Evolutionary conservation across 768 basidiomycete species (phyloP).

Genomic region (Russula ochroleuca): DNA sequence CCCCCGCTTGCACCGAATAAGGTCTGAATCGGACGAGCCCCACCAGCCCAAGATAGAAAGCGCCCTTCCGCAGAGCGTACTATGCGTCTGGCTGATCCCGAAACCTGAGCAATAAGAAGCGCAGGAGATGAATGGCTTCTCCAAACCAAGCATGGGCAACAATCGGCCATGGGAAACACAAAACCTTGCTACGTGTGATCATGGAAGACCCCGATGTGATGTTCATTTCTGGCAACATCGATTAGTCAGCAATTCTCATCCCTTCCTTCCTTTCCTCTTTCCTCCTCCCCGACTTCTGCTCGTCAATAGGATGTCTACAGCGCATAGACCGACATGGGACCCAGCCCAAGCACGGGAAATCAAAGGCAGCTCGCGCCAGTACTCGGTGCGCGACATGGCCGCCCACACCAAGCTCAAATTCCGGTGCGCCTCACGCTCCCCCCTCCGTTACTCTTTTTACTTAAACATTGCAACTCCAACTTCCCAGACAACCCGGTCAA

Average conservation of each 20-base stretch:
- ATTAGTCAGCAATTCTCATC: constrained; percentile 11
- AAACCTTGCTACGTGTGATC: too few species aligned
- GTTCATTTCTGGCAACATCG: neutral
- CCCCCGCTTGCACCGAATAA: neutral
- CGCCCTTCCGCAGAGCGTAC: too few species aligned
- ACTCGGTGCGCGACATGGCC: constrained; percentile 90
- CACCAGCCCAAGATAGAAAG: neutral
- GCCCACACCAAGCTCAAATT: constrained; percentile 98
- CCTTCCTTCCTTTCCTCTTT: neutral
- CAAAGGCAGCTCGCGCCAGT: constrained; percentile 88
- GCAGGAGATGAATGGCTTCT: too few species aligned
- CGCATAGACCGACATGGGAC: constrained; percentile 95
- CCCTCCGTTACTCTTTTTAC: neutral
- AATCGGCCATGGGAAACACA: neutral
- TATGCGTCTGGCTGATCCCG: too few species aligned
- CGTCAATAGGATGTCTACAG: constrained; percentile 55
- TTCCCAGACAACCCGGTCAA: constrained; percentile 83
- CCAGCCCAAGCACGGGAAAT: constrained; percentile 92
- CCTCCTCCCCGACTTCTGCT: neutral
- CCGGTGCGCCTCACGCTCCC: constrained; percentile 46
- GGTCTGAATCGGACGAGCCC: neutral
- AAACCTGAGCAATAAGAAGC: neutral
- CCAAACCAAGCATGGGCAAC: too few species aligned
- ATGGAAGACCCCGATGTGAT: too few species aligned
- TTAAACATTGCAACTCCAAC: neutral